Conservation (phyloP, 2,329 filamentous ascomycete species). For the Clonostachys sp. region DNA sequence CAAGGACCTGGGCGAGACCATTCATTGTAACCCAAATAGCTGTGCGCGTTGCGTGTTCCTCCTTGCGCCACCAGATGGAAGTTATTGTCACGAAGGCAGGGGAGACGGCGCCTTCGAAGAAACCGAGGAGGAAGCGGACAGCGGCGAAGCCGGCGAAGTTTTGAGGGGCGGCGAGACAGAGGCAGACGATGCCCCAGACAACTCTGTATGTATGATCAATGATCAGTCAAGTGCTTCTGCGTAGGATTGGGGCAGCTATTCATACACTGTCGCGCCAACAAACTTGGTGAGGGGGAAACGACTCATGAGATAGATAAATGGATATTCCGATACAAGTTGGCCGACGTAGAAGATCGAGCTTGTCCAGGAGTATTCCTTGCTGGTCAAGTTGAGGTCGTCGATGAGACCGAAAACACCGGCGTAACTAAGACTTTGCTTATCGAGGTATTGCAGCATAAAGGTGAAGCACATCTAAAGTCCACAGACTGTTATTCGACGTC, state of each 20-base stretch:
- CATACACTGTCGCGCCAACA: slow-evolving; percentile 39
- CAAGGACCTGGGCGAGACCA: slow-evolving; percentile 18
- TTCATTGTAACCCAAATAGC: slow-evolving; percentile 21
- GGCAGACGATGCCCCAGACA: slow-evolving; percentile 3
- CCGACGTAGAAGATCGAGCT: slow-evolving; percentile 38
- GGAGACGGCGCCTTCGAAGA: slow-evolving; percentile 19
- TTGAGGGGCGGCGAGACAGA: slow-evolving; percentile 4
- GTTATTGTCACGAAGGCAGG: slow-evolving; percentile 24
- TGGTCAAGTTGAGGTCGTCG: slow-evolving; percentile 36
- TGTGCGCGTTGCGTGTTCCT: slow-evolving; percentile 19
- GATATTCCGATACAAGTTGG: slow-evolving; percentile 40
- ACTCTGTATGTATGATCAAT: neutral
- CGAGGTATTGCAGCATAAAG: slow-evolving; percentile 37
- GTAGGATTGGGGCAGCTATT: neutral
- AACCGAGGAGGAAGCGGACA: slow-evolving; percentile 19
- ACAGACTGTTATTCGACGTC: neutral
- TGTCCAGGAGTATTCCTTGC: slow-evolving; percentile 42
- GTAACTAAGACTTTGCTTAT: slow-evolving; percentile 46
- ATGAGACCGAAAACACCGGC: slow-evolving; percentile 39
- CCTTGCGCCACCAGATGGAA: slow-evolving; percentile 18
- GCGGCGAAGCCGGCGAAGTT: slow-evolving; percentile 14
- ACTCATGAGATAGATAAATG: slow-evolving; percentile 46
- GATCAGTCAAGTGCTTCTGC: neutral
- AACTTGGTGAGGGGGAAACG: slow-evolving; percentile 42
- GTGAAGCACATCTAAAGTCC: slow-evolving; percentile 24